Evolutionary conservation across 1,139 yeast genomes (phyloP), one percentile per base, ranked within the genome.

Genomic region (Schwanniomyces etchellsii): DNA sequence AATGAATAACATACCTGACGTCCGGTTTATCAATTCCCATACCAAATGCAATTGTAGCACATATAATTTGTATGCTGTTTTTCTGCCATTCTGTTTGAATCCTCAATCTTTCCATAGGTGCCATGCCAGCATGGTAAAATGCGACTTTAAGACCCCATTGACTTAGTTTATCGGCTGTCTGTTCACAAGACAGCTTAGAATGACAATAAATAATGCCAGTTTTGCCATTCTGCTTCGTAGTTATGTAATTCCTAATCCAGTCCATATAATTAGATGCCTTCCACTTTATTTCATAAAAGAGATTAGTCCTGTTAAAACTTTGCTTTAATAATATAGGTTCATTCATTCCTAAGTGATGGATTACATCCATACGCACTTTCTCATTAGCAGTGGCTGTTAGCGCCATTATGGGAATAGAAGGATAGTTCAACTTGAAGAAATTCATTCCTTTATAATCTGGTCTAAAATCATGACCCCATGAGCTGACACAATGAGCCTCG

Each of bases 391-490:
- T 93, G 0, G 98, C 98, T 0, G 99, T 93, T 34, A 93, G 64
- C 0, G 98, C 98, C 88, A 93, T 89, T 42, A 93, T 66, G 1
- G 98, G 98, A 5, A 86, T 76, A 29, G 70, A 72, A 0, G 95
- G 94, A 49, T 74, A 91, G 35, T 75, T 71, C 21, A 62, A 56
- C 47, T 88, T 85, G 54, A 93, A 82, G 40, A 70, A 70, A 24
- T 79, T 78, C 53, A 93, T 65, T 18, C 80, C 82, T 47, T 88
- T 85, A 57, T 93, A 93, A 54, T 91, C 97, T 0, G 97, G 97
- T 35, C 99, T 69, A 53, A 93, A 93, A 57, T 93, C 98, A 55
- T 93, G 98, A 12, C 99, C 99, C 99, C 99, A 93, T 7, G 95
- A 83, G 36, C 96, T 85, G 34, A 93, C 94, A 69, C 99, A 93